A percentile compares a stretch with the other conserved stretches of the same genome.
Conservation (phyloP, 768 basidiomycete genomes). For the Mycena latifolia region DNA sequence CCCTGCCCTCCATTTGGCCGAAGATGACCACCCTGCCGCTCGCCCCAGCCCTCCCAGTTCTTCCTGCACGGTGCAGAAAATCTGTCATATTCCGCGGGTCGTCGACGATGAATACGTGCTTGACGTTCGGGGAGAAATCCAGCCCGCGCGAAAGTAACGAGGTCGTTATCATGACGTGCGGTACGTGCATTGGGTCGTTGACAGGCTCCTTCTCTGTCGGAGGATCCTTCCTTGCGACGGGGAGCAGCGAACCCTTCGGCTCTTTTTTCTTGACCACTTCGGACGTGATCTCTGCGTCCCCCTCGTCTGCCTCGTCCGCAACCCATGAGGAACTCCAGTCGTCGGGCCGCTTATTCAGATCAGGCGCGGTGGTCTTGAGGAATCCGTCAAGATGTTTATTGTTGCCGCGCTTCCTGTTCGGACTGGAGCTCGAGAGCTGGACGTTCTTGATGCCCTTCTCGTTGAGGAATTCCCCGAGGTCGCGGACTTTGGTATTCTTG, state of each 20-base stretch:
- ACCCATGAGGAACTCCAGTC: conserved; percentile 24
- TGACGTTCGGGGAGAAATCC: conserved; percentile 84
- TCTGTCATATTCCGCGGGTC: conserved; percentile 92
- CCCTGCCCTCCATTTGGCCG: conserved; percentile 76
- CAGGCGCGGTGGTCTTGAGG: conserved; percentile 51
- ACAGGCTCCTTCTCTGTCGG: conserved; percentile 30
- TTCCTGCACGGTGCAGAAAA: conserved; percentile 92
- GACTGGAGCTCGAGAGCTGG: conserved; percentile 74
- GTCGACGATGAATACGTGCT: conserved; percentile 89
- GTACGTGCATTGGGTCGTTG: conserved; percentile 50
- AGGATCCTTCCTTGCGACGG: conserved; percentile 17
- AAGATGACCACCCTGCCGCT: conserved; percentile 82
- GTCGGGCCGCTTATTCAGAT: conserved; percentile 7
- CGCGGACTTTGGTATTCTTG: conserved; percentile 73
- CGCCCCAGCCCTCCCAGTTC: conserved; percentile 82
- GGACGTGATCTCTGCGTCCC: background rate
- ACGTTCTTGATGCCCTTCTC: conserved; percentile 73
- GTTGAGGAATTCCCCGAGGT: conserved; percentile 68
- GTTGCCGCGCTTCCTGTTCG: conserved; percentile 70
- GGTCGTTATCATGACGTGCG: conserved; percentile 88
- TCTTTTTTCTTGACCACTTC: background rate
- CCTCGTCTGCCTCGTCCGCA: conserved; percentile 18
- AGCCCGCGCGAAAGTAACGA: conserved; percentile 92
- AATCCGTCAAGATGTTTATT: conserved; percentile 87
- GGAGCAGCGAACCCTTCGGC: conserved; percentile 2